Conservation (phyloP, 306 rosid species). For the Rosa multiflora region DNA sequence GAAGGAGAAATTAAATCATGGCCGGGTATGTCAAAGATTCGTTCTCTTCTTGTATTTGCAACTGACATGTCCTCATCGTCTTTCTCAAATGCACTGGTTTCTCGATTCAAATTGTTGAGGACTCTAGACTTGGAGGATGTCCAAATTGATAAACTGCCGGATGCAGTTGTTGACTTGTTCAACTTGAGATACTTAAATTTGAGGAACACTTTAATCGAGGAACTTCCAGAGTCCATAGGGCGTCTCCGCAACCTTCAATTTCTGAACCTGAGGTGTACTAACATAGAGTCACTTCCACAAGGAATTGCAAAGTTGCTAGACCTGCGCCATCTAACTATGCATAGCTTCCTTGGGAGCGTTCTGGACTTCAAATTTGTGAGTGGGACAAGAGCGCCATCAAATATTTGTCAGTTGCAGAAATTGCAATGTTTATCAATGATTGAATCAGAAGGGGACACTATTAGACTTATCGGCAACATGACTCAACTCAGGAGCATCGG, state of each 20-base stretch:
- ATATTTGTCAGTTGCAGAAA: neutral
- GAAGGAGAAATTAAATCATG: neutral
- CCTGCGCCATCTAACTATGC: neutral
- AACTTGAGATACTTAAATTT: neutral
- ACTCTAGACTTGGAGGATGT: neutral
- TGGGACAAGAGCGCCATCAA: neutral
- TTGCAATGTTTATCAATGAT: neutral
- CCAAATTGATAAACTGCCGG: neutral
- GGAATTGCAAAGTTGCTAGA: neutral
- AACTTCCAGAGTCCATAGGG: neutral
- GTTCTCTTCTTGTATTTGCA: neutral
- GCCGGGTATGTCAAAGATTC: neutral
- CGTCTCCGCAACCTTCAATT: neutral
- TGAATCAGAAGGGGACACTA: neutral
- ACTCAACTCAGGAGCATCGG: too few relatives aligned
- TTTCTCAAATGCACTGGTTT: neutral
- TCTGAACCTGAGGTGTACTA: neutral
- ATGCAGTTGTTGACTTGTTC: neutral
- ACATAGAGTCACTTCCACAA: neutral
- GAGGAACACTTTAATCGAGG: neutral
- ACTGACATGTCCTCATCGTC: neutral
- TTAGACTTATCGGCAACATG: too few relatives aligned
- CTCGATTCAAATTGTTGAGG: neutral
- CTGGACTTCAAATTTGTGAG: fast-evolving
- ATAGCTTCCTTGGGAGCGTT: neutral